These are phyloP conservation scores for Scutellaria baicalensis DNA, from an alignment of 257 asterid genomes.

Conservation along the genomic window DNA sequence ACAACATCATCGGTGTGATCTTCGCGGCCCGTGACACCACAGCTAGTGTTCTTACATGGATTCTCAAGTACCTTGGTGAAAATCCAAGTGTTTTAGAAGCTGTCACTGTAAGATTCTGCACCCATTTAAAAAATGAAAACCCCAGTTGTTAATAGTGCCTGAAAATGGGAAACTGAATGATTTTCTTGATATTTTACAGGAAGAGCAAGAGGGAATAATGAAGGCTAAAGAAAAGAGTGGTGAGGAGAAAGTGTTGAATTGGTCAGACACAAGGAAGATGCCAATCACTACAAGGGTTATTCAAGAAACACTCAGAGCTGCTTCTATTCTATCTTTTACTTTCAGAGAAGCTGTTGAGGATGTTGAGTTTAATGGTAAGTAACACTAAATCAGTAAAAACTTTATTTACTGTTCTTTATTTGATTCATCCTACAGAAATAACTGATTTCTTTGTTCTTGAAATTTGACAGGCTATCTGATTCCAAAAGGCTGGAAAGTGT, in stretches of 20 bases:
- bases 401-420: not conserved
- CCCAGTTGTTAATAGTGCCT: not conserved
- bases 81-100: slow-evolving; percentile 60
- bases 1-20: slow-evolving; percentile 64
- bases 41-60: slow-evolving; percentile 73
- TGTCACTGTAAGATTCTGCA: slow-evolving; percentile 51
- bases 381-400: not conserved
- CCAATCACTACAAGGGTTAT: slow-evolving; percentile 60
- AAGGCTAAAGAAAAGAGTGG: slow-evolving; percentile 34
- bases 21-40: slow-evolving; percentile 83
- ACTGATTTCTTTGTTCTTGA: not conserved
- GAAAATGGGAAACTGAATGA: no score
- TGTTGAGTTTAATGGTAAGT: slow-evolving; percentile 67
- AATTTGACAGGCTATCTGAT: slow-evolving; percentile 55
- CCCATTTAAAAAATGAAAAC: not conserved
- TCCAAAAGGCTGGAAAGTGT: slow-evolving; percentile 97
- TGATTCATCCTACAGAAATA: not conserved
- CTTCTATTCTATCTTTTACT: slow-evolving; percentile 63
- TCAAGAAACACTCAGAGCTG: slow-evolving; percentile 75
- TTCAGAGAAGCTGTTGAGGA: slow-evolving; percentile 85
- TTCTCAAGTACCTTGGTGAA: slow-evolving; percentile 67
- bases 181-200: slow-evolving; percentile 25
- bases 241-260: slow-evolving; percentile 36
- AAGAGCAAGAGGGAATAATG: slow-evolving; percentile 62
- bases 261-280: slow-evolving; percentile 65